phyloP scores from a whole-genome alignment of 2,329 filamentous ascomycete species.

The Trichoderma citrinoviride region DNA sequence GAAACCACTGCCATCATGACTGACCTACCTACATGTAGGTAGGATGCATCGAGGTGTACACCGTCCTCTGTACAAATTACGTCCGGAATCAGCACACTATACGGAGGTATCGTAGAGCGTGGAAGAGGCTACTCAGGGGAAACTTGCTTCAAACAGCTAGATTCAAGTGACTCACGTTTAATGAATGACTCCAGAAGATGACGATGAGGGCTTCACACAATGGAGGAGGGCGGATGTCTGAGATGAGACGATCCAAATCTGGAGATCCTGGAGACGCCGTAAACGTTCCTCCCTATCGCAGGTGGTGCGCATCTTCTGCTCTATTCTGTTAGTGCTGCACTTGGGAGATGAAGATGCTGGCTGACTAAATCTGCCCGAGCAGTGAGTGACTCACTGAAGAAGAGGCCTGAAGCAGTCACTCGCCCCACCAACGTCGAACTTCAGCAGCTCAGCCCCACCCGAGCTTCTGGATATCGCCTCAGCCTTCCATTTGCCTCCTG shows the following conservation, averaged over 20 bases:
- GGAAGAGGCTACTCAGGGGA: neutral
- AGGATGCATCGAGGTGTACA: too few species aligned
- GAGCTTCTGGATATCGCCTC: neutral
- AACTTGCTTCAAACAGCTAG: neutral
- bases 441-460: conserved; percentile 1
- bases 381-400: conserved; percentile 5
- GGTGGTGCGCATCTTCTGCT: fast-evolving
- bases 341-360: neutral
- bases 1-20: neutral
- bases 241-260: neutral
- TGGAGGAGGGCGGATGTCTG: neutral
- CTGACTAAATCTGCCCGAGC: neutral
- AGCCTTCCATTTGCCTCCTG: neutral
- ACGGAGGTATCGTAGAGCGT: neutral
- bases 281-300: neutral
- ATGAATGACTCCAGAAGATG: neutral
- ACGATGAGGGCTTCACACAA: neutral
- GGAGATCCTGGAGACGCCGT: neutral
- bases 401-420: neutral
- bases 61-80: too few species aligned
- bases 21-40: neutral
- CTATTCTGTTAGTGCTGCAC: neutral
- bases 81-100: too few species aligned
- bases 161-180: neutral
- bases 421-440: neutral